Base-by-base conservation (phyloP, 2,329 filamentous ascomycete species). In the Fusarium kyushuense region DNA sequence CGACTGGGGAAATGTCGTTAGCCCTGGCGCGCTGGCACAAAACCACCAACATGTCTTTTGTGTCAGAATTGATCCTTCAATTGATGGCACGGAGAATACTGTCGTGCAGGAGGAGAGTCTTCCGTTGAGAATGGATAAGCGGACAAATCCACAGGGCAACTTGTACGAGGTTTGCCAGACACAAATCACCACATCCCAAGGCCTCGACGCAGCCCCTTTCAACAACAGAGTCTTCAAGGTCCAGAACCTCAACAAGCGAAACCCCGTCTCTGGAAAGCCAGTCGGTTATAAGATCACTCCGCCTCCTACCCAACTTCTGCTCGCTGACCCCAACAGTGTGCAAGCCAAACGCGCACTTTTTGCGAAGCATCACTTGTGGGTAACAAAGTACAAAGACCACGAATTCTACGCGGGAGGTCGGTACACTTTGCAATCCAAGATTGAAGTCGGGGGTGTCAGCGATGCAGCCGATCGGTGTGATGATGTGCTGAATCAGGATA, bases 1-100 rank as follows among this genome's bases (percentile, higher is more conserved):
- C 72, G 76, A 75, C 9, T 90, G 84, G 74, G 89, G 88, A 21
- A 91, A 86, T 55, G 80, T 90, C 1, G 89, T 93, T 3, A 82
- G 83, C 0, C 85, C 87, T 0, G 90, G 90, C 0, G 86, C 89
- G 0, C 78, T 92, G 3, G 90, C 90, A 0, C 88, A 88, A 63
- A 89, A 91, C 75, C 90, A 92, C 68, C 90, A 92, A 74, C 90
- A 92, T 77, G 83, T 92, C 42, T 92, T 92, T 74, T 84, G 82
- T 25, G 77, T 88, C 41, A 84, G 90, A 2, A 86, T 92, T 48
- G 89, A 92, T 69, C 89, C 89, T 0, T 86, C 86, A 11, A 83
- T 91, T 38, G 88, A 90, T 71, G 88, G 88, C 3, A 79, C 84
- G 61, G 76, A 78, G 2, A 90, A 90, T 73, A 86, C 86, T 0